Conservation (phyloP, 1,139 yeast genomes). For the Hyphopichia fennica region DNA sequence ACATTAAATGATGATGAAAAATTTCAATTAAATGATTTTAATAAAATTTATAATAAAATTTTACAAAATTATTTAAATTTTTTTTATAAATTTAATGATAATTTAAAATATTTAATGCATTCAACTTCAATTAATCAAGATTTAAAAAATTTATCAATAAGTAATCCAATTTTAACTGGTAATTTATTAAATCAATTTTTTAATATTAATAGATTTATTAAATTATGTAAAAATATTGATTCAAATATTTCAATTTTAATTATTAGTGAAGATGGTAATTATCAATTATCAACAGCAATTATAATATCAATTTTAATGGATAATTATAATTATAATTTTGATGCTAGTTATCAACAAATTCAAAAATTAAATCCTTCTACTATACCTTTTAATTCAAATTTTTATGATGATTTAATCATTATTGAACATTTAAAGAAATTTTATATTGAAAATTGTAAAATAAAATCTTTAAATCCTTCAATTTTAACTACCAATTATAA, state of each 20-base stretch:
- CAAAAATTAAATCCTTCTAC: conserved; percentile 18
- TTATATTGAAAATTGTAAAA: conserved; percentile 30
- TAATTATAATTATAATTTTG: conserved; percentile 36
- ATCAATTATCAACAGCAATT: conserved; percentile 33
- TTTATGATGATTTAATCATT: conserved; percentile 43
- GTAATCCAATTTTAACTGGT: conserved; percentile 42
- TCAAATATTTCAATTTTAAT: conserved; percentile 34
- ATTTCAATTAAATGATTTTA: conserved; percentile 23
- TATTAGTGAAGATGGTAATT: conserved; percentile 32
- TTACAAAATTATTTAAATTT: conserved; percentile 41
- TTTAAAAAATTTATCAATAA: conserved; percentile 19
- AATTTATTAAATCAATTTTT: conserved; percentile 40
- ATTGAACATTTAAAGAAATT: conserved; percentile 44
- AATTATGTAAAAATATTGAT: conserved; percentile 36
- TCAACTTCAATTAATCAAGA: conserved; percentile 15
- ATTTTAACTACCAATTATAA: conserved; percentile 33
- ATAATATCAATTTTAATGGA: conserved; percentile 45
- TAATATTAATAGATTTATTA: conserved; percentile 37
- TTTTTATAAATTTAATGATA: conserved; percentile 37
- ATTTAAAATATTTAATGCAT: conserved; percentile 27
- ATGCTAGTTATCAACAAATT: conserved; percentile 24
- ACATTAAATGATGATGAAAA: conserved; percentile 19
- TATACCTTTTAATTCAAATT: conserved; percentile 29
- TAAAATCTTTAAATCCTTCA: conserved; percentile 27
- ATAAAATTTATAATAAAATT: conserved; percentile 30